These are phyloP conservation scores for Podospora tetraspora DNA, from an alignment of 495 filamentous ascomycete species.

Conservation along the genomic window DNA sequence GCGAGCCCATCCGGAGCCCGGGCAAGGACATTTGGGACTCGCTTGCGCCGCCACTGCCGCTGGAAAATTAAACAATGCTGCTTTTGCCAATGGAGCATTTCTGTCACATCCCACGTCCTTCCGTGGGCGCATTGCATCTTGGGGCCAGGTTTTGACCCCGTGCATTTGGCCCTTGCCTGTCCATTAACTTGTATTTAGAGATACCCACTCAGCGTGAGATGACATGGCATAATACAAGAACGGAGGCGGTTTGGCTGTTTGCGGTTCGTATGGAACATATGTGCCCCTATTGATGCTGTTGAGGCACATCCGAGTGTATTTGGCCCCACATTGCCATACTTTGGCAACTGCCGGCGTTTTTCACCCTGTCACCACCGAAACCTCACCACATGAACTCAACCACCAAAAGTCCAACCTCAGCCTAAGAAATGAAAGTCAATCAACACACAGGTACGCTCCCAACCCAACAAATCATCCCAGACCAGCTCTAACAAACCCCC, in stretches of 20 bases:
- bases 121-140: not conserved
- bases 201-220: not conserved
- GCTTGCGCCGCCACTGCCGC: conserved; percentile 35
- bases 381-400: not conserved
- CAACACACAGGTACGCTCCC: conserved; percentile 36
- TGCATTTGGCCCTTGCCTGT: not conserved
- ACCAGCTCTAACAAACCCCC: conserved; percentile 1
- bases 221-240: not conserved
- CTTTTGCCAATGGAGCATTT: not conserved
- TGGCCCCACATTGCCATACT: not conserved
- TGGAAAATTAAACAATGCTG: conserved; percentile 13
- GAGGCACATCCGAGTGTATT: not conserved
- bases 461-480: not conserved
- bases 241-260: not conserved
- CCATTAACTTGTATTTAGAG: not conserved
- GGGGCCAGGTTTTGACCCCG: not conserved
- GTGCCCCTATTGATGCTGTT: not conserved
- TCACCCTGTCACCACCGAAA: not conserved
- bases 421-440: conserved; percentile 37
- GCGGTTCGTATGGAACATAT: not conserved
- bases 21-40: conserved; percentile 38
- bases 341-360: not conserved
- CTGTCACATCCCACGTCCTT: not conserved
- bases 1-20: conserved; percentile 36
- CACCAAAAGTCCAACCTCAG: not conserved